Percentiles rank a stretch among this genome's conserved stretches.
Evolutionary conservation across 768 basidiomycete genomes (phyloP).

Genomic region (Lactarius psammicola): DNA sequence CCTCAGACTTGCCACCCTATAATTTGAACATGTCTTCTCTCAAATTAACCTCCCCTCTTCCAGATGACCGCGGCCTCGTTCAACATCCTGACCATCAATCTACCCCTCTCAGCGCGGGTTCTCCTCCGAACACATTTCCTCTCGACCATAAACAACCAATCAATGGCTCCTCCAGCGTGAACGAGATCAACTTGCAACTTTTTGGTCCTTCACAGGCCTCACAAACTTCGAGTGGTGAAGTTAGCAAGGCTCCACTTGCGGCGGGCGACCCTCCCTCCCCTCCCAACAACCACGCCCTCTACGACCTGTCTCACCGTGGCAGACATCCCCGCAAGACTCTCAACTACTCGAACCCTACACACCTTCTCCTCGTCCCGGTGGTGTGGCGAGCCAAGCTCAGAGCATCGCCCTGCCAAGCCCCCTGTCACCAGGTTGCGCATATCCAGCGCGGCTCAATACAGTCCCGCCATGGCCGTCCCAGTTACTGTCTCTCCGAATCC

Average conservation of each 20-base stretch:
- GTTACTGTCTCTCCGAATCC: slow-evolving; percentile 67
- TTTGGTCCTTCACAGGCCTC: slow-evolving; percentile 24
- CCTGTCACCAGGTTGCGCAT: slow-evolving; percentile 16
- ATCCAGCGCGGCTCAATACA: slow-evolving; percentile 11
- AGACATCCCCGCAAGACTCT: slow-evolving; percentile 2
- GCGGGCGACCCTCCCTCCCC: neutral
- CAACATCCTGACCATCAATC: neutral
- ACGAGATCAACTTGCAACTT: slow-evolving; percentile 18
- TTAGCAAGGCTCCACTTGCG: slow-evolving; percentile 1
- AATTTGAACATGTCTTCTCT: slow-evolving; percentile 4
- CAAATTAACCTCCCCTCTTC: neutral
- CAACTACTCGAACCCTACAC: slow-evolving; percentile 9
- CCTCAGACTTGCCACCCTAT: slow-evolving; percentile 5
- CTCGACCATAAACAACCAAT: slow-evolving; percentile 15
- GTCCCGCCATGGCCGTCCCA: slow-evolving; percentile 36
- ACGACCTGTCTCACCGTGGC: slow-evolving; percentile 13
- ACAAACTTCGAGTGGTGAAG: slow-evolving; percentile 24
- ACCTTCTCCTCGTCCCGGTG: slow-evolving; percentile 11
- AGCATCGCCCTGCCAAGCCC: slow-evolving; percentile 3
- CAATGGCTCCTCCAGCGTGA: slow-evolving; percentile 12
- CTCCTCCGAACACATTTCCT: slow-evolving; percentile 8
- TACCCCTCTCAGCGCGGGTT: neutral
- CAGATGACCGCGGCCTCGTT: slow-evolving; percentile 13
- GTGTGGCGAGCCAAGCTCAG: neutral
- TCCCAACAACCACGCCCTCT: slow-evolving; percentile 7